A percentile compares a stretch with the other conserved stretches of the same genome.
These are phyloP conservation scores for Pleodorina starrii DNA, from an alignment of 139 green algal species.

Conservation along the genomic window DNA sequence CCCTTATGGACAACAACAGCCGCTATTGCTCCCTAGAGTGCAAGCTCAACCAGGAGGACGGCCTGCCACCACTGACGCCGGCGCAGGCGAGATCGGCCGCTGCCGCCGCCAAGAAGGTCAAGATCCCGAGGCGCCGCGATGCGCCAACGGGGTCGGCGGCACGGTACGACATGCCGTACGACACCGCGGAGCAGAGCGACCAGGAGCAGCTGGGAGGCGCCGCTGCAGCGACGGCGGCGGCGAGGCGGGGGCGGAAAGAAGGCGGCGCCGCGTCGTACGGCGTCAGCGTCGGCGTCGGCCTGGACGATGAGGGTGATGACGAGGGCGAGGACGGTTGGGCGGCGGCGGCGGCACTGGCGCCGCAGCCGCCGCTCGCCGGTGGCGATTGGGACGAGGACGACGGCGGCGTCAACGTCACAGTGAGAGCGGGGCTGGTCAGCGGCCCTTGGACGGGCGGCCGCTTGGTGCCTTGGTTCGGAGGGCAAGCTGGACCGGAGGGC, in stretches of 20 bases:
- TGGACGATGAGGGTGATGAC: neutral
- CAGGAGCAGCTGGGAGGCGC: too few relatives aligned
- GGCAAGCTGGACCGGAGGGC: neutral
- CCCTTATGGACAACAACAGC: constrained; percentile 23
- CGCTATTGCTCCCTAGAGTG: constrained; percentile 38
- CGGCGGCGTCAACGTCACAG: neutral
- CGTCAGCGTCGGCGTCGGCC: neutral
- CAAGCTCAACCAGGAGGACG: constrained; percentile 38
- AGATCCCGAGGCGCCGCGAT: constrained; percentile 4
- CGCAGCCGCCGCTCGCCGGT: neutral
- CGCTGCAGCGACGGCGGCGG: too few relatives aligned
- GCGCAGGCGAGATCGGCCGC: constrained; percentile 2
- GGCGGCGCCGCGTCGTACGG: neutral
- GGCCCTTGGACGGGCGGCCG: neutral
- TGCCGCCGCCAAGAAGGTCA: neutral
- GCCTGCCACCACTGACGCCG: neutral
- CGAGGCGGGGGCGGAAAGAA: neutral
- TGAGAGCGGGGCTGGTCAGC: neutral
- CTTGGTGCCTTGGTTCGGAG: neutral
- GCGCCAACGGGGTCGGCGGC: too few relatives aligned
- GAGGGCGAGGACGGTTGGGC: neutral
- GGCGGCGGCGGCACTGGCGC: neutral
- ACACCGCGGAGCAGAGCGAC: neutral
- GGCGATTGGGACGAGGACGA: neutral
- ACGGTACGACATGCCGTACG: neutral